Base-by-base conservation (phyloP, 2,329 filamentous ascomycete genomes). In the Monilinia aucupariae region DNA sequence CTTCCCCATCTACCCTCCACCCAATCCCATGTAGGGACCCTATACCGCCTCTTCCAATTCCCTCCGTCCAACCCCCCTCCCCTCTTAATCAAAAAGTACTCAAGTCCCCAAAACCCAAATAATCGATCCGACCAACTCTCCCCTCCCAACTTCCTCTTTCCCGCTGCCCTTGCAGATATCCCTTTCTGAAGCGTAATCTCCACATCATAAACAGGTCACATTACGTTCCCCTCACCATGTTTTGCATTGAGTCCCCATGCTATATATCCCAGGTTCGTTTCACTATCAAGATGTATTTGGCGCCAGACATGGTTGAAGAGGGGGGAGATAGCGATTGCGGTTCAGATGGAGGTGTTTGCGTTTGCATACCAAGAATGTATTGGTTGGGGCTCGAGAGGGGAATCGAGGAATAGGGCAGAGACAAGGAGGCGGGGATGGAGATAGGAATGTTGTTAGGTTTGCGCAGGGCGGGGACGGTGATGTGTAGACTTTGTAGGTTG, bases 291-390 rank as follows among this genome's bases (percentile, higher is more conserved):
- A 2, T 56, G 56, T 41, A 56, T 43, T 22, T 62, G 30, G 20
- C 60, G 30, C 51, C 60, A 62, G 8, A 62, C 5, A 49, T 56
- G 49, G 1, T 62, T 49, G 2, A 56, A 43, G 10, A 62, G 22
- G 5, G 51, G 43, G 7, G 41, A 49, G 1, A 56, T 32, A 32
- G 56, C 51, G 43, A 56, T 48, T 17, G 60, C 60, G 1, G 51
- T 49, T 4, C 48, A 22, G 0, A 32, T 27, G 3, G 43, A n/a
- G 10, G n/a, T 13, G 12, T 62, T 49, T 4, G 13, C 4, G n/a
- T 39, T 32, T 7, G 51, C 51, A 6, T 22, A 49, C 60, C 60
- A 56, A n/a, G 60, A 41, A 25, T 62, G 56, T 15, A 62, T 22
- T 0, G 51, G 49, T 43, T 62, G 60, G 1, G 53, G 53, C 10